Percentiles rank a stretch among this genome's conserved stretches.
Conservation (phyloP, 2,329 filamentous ascomycete species). For the Alternaria novae-zelandiae region DNA sequence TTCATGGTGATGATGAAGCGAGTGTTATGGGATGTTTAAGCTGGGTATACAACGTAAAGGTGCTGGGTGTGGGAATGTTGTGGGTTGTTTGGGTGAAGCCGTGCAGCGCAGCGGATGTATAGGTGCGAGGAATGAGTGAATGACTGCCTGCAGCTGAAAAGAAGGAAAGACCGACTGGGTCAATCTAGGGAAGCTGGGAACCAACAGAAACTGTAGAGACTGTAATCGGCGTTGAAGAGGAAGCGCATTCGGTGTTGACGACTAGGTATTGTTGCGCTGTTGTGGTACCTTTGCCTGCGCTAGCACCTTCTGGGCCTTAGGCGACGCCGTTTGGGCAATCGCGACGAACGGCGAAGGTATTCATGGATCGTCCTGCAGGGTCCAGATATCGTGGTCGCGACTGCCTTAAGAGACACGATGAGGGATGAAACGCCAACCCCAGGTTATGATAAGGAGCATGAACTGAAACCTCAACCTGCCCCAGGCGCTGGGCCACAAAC, state of each 20-base stretch:
- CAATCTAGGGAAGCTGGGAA: conserved; percentile 20
- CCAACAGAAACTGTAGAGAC: conserved; percentile 26
- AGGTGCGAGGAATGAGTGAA: conserved; percentile 27
- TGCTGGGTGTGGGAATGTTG: conserved; percentile 15
- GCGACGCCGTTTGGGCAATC: conserved; percentile 17
- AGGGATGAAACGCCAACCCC: conserved; percentile 25
- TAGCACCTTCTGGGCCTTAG: conserved; percentile 20
- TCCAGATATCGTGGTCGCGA: conserved; percentile 5
- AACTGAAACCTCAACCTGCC: conserved; percentile 29
- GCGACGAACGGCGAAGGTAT: conserved; percentile 9
- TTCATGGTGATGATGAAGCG: conserved; percentile 54
- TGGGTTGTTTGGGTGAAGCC: conserved; percentile 1
- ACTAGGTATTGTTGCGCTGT: conserved; percentile 18
- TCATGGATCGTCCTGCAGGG: conserved; percentile 9
- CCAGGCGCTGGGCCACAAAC: conserved; percentile 14
- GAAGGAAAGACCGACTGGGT: conserved; percentile 26
- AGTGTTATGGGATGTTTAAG: conserved; percentile 39
- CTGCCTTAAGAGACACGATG: conserved; percentile 19
- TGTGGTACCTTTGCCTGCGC: conserved; percentile 14
- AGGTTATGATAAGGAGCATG: conserved; percentile 20
- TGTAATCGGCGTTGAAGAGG: conserved; percentile 16
- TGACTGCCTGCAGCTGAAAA: conserved; percentile 32
- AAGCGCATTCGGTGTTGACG: conserved; percentile 18
- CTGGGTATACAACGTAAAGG: conserved; percentile 26
- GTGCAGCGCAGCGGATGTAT: conserved; percentile 9